A percentile compares a stretch with the other conserved stretches of the same genome.
These are phyloP conservation scores for Baeospora myosura DNA, from an alignment of 1,284 basidiomycete genomes.

Conservation along the genomic window DNA sequence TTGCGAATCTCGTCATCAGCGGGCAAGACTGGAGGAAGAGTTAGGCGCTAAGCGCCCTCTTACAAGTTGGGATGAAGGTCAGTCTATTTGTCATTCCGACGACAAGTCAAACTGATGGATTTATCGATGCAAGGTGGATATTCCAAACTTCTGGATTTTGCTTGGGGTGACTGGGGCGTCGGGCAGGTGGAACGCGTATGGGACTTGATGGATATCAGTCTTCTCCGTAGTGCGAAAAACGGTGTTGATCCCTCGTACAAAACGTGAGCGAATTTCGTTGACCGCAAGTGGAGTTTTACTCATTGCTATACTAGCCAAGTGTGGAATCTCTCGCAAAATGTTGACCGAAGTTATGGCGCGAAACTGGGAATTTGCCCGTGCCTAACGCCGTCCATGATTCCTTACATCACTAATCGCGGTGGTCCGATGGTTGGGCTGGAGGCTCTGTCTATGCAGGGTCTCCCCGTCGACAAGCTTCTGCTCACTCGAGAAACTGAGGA, in stretches of 20 bases:
- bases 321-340: conserved; percentile 98
- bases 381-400: conserved; percentile 93
- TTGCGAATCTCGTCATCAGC: conserved; percentile 88
- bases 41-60: conserved; percentile 81
- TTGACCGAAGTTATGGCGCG: conserved; percentile 82
- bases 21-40: conserved; percentile 77
- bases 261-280: conserved; percentile 46
- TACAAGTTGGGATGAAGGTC: conserved; percentile 91
- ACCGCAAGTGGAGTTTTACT: conserved; percentile 7
- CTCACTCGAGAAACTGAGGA: conserved; percentile 91
- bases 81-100: conserved; percentile 14
- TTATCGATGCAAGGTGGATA: conserved; percentile 53
- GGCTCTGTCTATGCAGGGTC: conserved; percentile 87
- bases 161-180: conserved; percentile 91
- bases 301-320: conserved; percentile 48
- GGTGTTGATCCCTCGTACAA: conserved; percentile 83
- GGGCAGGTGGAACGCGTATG: conserved; percentile 90
- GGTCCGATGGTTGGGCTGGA: conserved; percentile 95
- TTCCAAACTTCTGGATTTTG: conserved; percentile 84
- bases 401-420: conserved; percentile 91
- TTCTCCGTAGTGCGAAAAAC: conserved; percentile 73
- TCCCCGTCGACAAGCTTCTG: conserved; percentile 86
- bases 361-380: conserved; percentile 85
- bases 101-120: conserved; percentile 2
- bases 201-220: conserved; percentile 89